Conservation (phyloP, 495 filamentous ascomycete species). For the Penicillium dipodomyicola region DNA sequence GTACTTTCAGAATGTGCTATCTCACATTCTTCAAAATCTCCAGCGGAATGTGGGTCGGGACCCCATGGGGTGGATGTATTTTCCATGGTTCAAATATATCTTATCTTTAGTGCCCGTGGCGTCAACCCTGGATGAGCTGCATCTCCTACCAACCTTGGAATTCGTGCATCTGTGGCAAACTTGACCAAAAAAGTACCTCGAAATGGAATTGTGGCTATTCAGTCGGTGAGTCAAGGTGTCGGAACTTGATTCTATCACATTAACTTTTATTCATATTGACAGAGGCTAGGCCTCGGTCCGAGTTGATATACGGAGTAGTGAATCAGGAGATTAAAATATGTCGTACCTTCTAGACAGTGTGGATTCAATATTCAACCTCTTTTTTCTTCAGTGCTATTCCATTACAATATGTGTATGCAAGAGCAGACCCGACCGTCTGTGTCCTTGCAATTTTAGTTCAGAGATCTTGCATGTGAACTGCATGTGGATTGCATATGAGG, state of each 20-base stretch:
- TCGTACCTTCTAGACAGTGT: neutral
- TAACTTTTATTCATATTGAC: neutral
- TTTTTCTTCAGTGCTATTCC: conserved; percentile 3
- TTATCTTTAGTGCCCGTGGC: neutral
- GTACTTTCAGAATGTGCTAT: neutral
- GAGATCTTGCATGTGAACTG: conserved; percentile 29
- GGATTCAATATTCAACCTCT: neutral
- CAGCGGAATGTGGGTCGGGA: conserved; percentile 5
- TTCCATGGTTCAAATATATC: conserved; percentile 11
- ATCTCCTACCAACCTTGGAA: neutral
- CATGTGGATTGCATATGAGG: conserved; percentile 23
- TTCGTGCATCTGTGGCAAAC: conserved; percentile 4
- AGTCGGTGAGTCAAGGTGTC: conserved; percentile 5
- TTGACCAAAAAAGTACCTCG: neutral
- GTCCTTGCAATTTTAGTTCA: conserved; percentile 22
- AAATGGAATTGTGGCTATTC: neutral
- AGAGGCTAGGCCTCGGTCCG: neutral
- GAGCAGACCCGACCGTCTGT: conserved; percentile 11
- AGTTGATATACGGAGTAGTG: neutral
- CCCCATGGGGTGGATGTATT: conserved; percentile 9
- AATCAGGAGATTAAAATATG: conserved; percentile 1
- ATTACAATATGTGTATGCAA: conserved; percentile 1
- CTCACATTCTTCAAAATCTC: conserved; percentile 11
- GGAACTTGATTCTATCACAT: conserved; percentile 2
- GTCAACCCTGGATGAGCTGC: neutral